Conservation (phyloP, 768 basidiomycete genomes). For the Mrakia frigida region DNA sequence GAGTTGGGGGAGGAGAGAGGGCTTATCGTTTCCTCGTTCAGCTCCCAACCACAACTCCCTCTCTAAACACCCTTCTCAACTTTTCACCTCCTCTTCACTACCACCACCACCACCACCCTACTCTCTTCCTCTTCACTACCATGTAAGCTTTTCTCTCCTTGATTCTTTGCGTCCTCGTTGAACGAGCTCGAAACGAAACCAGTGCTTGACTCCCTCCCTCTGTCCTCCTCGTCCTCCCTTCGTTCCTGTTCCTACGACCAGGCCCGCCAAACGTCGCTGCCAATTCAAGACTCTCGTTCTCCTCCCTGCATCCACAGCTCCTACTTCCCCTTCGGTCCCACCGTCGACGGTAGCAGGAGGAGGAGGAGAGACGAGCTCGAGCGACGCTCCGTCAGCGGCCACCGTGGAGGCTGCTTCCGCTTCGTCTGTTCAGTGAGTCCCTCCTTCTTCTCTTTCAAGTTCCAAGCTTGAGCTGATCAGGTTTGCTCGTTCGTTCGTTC, state of each 20-base stretch:
- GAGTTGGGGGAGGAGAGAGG: no score
- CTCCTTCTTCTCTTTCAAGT: not conserved
- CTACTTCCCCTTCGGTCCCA: not conserved
- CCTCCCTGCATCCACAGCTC: not conserved
- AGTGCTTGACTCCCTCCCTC: slow-evolving; percentile 8
- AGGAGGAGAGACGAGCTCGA: no score
- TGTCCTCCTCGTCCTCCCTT: not conserved
- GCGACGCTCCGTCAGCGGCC: not conserved
- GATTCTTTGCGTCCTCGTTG: not conserved
- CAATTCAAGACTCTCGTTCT: slow-evolving; percentile 30
- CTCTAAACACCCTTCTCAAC: not conserved
- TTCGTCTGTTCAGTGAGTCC: slow-evolving; percentile 27
- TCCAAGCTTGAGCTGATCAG: not conserved
- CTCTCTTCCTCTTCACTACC: not conserved
- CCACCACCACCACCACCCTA: not conserved
- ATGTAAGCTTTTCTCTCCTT: not conserved
- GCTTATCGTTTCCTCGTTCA: not conserved
- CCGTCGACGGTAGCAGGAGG: not conserved
- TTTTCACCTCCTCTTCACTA: not conserved
- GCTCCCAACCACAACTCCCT: not conserved
- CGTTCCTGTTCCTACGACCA: not conserved
- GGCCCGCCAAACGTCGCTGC: slow-evolving; percentile 32
- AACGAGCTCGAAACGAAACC: not conserved
- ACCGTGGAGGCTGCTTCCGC: slow-evolving; percentile 6
- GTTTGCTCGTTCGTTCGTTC: not conserved